Base-by-base conservation (phyloP, 148 eudicot genomes). In the Spergularia bocconei region DNA sequence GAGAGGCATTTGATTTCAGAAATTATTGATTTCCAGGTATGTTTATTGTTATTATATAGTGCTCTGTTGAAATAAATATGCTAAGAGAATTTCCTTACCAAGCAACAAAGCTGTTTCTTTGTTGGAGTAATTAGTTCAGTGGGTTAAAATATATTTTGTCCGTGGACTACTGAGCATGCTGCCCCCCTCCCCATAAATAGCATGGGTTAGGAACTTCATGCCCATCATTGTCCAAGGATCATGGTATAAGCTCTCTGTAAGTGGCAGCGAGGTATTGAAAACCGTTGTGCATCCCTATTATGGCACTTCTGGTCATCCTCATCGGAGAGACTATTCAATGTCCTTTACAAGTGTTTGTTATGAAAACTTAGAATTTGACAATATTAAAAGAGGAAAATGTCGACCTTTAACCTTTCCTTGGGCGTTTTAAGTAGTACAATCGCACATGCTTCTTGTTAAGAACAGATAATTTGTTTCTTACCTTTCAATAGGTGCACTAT, bases 1-100 rank as follows among this genome's bases (percentile, higher is more conserved):
- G 98, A 95, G 80, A 78, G 98, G 57, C 97, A 95, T 82, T 81
- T 92, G 67, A 77, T 84, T 50, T 90, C 98, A 55, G 98, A 95
- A 83, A 95, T 95, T 25, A 72, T 95, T 70, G 82, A 95, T 79
- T 95, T 95, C 68, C 76, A 95, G 97, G 97, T 92, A 85, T 47
- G 47, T 21, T 63, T 68, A 19, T 70, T 10, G 4, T 29, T 9
- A 53, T 38, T n/a, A 4, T 50, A 20, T 39, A 10, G 9, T 56
- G 29, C 61, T 19, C 9, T 60, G 23, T 50, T 71, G 23, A 63
- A 71, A 11, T 41, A 71, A 50, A 62, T 19, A 39, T 19, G 66
- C 21, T 12, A 56, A 48, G 25, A 23, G 13, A 14, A 25, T 64
- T 14, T n/a, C 4, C 16, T 20, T 20, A n/a, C 5, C 12, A 58